phyloP scores from a whole-genome alignment of 202 grass and related monocot genomes.

The Musa balbisiana region DNA sequence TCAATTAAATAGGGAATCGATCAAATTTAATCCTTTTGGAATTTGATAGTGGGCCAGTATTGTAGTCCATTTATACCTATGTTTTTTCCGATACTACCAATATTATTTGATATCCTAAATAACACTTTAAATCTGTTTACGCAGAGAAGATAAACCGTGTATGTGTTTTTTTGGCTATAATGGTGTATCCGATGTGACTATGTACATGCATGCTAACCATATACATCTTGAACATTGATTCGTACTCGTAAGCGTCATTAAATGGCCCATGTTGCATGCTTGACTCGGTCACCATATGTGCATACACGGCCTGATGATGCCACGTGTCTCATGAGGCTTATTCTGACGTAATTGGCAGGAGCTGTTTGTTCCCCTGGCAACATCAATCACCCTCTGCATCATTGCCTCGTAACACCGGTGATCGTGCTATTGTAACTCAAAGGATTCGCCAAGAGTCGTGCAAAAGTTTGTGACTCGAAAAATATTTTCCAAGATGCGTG shows the following conservation, averaged over 20 bases:
- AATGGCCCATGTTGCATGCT: background rate
- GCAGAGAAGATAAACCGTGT: background rate
- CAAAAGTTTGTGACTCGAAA: too few species aligned
- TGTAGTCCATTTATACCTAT: too few species aligned
- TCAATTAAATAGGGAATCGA: too few species aligned
- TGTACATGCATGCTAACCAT: background rate
- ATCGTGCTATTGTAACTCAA: background rate
- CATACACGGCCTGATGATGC: background rate
- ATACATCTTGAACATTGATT: background rate
- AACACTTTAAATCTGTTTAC: too few species aligned
- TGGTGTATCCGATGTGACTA: background rate
- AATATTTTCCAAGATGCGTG: too few species aligned
- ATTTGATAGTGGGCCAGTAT: too few species aligned
- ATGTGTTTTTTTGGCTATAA: background rate
- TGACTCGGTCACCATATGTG: background rate
- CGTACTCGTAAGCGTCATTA: background rate
- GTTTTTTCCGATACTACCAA: too few species aligned
- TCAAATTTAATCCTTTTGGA: too few species aligned
- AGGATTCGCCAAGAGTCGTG: too few species aligned
- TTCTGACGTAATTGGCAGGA: slow-evolving; percentile 35
- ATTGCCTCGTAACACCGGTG: slow-evolving; percentile 51
- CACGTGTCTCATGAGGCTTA: slow-evolving; percentile 8
- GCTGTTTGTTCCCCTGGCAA: slow-evolving; percentile 43
- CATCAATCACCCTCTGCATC: slow-evolving; percentile 46
- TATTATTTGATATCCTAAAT: too few species aligned